phyloP scores from a whole-genome alignment of 495 filamentous ascomycete species.

The Echria macrotheca region DNA sequence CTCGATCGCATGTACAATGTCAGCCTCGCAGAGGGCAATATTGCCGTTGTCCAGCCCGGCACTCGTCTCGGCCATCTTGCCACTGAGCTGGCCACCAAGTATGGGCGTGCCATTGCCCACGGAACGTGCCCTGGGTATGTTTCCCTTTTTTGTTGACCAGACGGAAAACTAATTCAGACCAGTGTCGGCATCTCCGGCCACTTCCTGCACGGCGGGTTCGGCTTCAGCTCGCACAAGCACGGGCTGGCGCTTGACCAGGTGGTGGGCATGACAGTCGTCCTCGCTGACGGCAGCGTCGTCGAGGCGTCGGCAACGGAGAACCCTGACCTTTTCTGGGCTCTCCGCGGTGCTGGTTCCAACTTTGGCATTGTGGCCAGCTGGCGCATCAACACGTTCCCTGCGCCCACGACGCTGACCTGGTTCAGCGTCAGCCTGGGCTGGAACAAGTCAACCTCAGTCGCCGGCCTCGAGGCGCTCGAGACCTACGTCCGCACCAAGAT shows the following conservation, averaged over 20 bases:
- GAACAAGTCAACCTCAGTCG: slow-evolving; percentile 20
- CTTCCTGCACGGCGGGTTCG: slow-evolving; percentile 40
- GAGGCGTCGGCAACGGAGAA: slow-evolving; percentile 31
- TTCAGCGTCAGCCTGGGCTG: slow-evolving; percentile 29
- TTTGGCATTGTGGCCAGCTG: slow-evolving; percentile 34
- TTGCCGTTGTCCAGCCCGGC: slow-evolving; percentile 36
- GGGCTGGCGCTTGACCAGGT: slow-evolving; percentile 41
- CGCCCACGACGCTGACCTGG: slow-evolving; percentile 31
- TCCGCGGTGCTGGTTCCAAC: slow-evolving; percentile 33
- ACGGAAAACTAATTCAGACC: too few relatives aligned
- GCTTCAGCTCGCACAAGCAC: slow-evolving; percentile 40
- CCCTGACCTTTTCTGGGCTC: slow-evolving; percentile 36
- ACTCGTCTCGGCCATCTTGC: slow-evolving; percentile 38
- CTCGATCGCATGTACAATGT: slow-evolving; percentile 41
- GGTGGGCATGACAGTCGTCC: slow-evolving; percentile 33
- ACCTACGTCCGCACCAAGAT: slow-evolving; percentile 26
- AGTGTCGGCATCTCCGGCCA: slow-evolving; percentile 44
- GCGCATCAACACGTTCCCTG: slow-evolving; percentile 33
- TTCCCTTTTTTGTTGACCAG: too few relatives aligned
- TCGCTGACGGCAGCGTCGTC: slow-evolving; percentile 33
- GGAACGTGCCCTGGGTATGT: slow-evolving; percentile 43
- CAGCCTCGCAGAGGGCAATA: slow-evolving; percentile 29
- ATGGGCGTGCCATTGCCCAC: slow-evolving; percentile 37
- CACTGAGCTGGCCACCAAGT: slow-evolving; percentile 31
- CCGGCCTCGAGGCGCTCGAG: slow-evolving; percentile 30